Evolutionary conservation across 345 rosid species (phyloP).

Genomic region (Theobroma cacao): DNA sequence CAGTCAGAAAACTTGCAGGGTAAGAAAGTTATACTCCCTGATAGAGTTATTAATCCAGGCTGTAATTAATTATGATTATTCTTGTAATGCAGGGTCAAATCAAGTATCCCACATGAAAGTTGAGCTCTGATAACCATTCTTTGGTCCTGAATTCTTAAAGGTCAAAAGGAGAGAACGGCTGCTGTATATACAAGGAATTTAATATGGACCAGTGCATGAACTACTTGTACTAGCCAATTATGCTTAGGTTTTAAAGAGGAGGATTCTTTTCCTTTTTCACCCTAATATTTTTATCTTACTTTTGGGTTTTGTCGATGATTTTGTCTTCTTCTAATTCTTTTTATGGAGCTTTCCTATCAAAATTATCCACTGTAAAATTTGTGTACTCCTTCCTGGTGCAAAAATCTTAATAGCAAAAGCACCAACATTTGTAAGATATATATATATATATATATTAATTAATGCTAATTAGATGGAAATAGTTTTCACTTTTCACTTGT

Average conservation of each 20-base stretch:
- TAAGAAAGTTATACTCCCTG: slow-evolving; percentile 1
- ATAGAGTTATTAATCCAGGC: not conserved
- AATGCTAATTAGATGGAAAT: slow-evolving; percentile 28
- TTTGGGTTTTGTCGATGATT: slow-evolving; percentile 16
- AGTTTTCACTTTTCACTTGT: not conserved
- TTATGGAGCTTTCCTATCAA: slow-evolving; percentile 21
- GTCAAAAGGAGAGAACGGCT: slow-evolving; percentile 30
- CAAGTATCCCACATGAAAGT: slow-evolving; percentile 52
- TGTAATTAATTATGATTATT: slow-evolving; percentile 11
- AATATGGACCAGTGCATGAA: slow-evolving; percentile 31
- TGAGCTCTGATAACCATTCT: slow-evolving; percentile 51
- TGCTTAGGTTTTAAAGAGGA: not conserved
- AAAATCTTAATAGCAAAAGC: slow-evolving; percentile 19
- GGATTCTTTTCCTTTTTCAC: not conserved
- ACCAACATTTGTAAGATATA: slow-evolving; percentile 37
- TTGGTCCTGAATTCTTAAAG: slow-evolving; percentile 22
- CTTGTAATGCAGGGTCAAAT: slow-evolving; percentile 46
- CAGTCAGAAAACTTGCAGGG: slow-evolving; percentile 35
- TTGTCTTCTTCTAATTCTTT: slow-evolving; percentile 18
- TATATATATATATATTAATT: no score
- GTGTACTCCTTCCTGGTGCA: slow-evolving; percentile 29
- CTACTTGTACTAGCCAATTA: not conserved
- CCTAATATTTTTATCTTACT: not conserved
- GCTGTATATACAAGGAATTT: slow-evolving; percentile 52
- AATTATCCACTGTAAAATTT: slow-evolving; percentile 33